These are phyloP conservation scores for Coemansia sp. DNA, from an alignment of 192 early-diverging fungal genomes.

Conservation along the genomic window DNA sequence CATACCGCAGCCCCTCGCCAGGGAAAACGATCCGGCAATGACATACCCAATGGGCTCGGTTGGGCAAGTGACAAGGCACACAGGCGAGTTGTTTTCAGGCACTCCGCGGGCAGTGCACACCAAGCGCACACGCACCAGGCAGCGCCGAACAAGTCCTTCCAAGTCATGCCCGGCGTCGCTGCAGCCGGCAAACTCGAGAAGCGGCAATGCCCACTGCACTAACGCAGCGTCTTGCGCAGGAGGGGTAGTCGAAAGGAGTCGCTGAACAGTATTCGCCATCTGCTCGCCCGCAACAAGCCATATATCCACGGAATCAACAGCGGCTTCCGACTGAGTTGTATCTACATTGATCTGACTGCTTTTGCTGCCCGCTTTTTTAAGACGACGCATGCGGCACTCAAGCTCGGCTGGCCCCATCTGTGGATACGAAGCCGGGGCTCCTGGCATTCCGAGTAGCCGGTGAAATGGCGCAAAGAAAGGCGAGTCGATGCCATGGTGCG, in stretches of 20 bases:
- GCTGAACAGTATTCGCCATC: constrained; percentile 12
- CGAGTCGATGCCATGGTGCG: constrained; percentile 60
- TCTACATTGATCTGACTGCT: constrained; percentile 5
- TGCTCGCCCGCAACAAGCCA: constrained; percentile 44
- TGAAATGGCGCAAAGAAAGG: constrained; percentile 76
- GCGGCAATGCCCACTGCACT: constrained; percentile 32
- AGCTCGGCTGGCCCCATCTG: constrained; percentile 17
- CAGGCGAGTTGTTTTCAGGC: constrained; percentile 33
- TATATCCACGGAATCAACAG: constrained; percentile 10
- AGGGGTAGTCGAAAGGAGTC: not conserved
- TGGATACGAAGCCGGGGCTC: constrained; percentile 20
- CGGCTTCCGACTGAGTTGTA: constrained; percentile 2
- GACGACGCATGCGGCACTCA: constrained; percentile 41
- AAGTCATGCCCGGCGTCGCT: not conserved
- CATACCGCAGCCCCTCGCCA: constrained; percentile 49
- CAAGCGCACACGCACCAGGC: constrained; percentile 46
- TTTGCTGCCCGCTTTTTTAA: constrained; percentile 23
- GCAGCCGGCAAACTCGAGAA: constrained; percentile 11
- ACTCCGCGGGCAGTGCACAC: constrained; percentile 40
- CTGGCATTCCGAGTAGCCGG: constrained; percentile 32
- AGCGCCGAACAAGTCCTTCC: constrained; percentile 18
- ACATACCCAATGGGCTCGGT: constrained; percentile 34
- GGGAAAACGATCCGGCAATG: constrained; percentile 47
- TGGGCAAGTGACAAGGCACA: constrained; percentile 15
- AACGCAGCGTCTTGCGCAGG: not conserved